A percentile compares a stretch with the other conserved stretches of the same genome.
Evolutionary conservation across 1,139 yeast species (phyloP).

Genomic region (Trichomonascaceae sp.): DNA sequence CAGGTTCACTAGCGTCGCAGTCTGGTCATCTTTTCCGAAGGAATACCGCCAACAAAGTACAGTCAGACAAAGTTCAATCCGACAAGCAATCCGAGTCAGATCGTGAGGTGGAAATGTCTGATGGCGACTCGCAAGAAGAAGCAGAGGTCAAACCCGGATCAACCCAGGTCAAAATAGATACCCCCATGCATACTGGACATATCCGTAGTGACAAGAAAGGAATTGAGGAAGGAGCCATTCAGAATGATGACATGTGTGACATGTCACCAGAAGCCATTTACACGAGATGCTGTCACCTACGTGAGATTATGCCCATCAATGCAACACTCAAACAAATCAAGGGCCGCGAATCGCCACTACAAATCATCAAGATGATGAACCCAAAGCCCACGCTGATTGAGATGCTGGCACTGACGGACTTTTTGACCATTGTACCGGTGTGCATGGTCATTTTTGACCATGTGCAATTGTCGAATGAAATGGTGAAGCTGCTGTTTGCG

Average conservation of each 20-base stretch:
- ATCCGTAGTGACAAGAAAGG: slow-evolving; percentile 3
- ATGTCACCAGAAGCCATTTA: slow-evolving; percentile 32
- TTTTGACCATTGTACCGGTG: slow-evolving; percentile 72
- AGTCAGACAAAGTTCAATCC: too few species aligned
- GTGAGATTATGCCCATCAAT: slow-evolving; percentile 88
- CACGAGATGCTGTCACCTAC: slow-evolving; percentile 82
- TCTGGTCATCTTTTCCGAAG: too few species aligned
- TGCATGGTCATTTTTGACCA: slow-evolving; percentile 71
- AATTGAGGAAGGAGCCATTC: slow-evolving; percentile 10
- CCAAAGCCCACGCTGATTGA: slow-evolving; percentile 89
- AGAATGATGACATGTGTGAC: slow-evolving; percentile 8
- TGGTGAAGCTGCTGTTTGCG: slow-evolving; percentile 57
- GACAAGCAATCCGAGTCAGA: neutral
- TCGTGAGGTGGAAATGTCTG: neutral
- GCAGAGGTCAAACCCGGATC: slow-evolving; percentile 10
- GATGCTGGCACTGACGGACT: slow-evolving; percentile 77
- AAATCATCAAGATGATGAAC: slow-evolving; percentile 64
- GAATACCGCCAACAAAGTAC: too few species aligned
- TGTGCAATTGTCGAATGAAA: slow-evolving; percentile 64
- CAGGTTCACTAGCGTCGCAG: neutral
- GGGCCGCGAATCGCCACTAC: slow-evolving; percentile 61
- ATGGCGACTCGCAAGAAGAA: slow-evolving; percentile 13
- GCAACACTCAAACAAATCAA: slow-evolving; percentile 79
- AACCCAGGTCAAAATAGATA: slow-evolving; percentile 11
- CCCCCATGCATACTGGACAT: slow-evolving; percentile 14